Base-by-base conservation (phyloP, 163 green algal genomes). In the Smithsoniella earleae region DNA sequence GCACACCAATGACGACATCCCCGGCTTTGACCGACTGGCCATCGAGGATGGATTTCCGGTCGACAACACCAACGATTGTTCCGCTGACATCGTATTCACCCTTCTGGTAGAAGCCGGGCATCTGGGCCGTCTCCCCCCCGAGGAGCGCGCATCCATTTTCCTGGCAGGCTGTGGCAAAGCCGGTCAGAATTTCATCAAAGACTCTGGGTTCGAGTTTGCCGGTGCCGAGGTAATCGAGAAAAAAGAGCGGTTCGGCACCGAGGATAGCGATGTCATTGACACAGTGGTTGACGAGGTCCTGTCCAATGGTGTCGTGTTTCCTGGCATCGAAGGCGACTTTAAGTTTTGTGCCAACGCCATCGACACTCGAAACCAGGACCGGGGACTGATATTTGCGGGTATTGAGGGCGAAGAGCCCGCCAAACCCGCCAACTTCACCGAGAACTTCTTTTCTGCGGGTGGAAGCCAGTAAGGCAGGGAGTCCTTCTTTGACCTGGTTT, bases 221-320 rank as follows among this genome's bases (percentile, higher is more conserved):
- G 36, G 89, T 97, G 10, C 92, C 93, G 82, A 90, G 98, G 84
- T 98, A 98, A 80, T 98, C 93, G 2, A 98, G 83, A 85, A 98
- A 98, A 81, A 98, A 98, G 64, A 98, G 82, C 1, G 93, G 93
- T 78, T 91, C 85, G 20, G 94, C 93, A 37, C 93, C 93, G 37
- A 79, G 87, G 3, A 88, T 96, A 36, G 98, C 84, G 74, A 98
- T 96, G 82, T 98, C 93, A 73, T 98, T 98, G 3, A 98, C 93
- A 69, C 81, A 90, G 90, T 96, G 96, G 20, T 90, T 91, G 34
- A 98, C 92, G 33, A 98, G 84, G 81, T 98, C 93, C 38, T 98
- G 95, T 75, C 93, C 93, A 18, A 98, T 91, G 1, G 92, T 98
- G 81, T 97, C 91, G 79, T 98, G 92, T 75, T 92, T 95, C 74